These are phyloP conservation scores for Choanephora cucurbitarum DNA, from an alignment of 371 early-diverging fungal species.

Conservation along the genomic window DNA sequence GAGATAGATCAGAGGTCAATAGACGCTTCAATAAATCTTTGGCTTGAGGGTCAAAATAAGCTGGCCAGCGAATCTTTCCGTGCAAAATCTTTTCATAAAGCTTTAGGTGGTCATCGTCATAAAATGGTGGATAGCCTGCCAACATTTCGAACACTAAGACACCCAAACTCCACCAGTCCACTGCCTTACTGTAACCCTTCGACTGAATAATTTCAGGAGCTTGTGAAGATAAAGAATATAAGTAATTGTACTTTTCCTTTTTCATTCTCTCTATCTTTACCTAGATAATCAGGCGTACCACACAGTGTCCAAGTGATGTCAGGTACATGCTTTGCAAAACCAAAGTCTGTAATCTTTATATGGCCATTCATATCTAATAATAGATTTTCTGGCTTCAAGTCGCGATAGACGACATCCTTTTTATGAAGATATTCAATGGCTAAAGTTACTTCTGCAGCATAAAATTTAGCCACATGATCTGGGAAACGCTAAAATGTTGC, in stretches of 20 bases:
- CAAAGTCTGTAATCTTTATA: constrained; percentile 98
- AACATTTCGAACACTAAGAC: constrained; percentile 79
- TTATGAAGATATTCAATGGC: constrained; percentile 90
- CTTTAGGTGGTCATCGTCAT: constrained; percentile 93
- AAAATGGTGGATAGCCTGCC: constrained; percentile 89
- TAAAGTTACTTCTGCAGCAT: constrained; percentile 72
- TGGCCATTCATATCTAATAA: constrained; percentile 87
- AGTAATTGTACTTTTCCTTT: background rate
- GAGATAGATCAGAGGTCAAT: constrained; percentile 84
- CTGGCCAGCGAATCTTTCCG: constrained; percentile 85
- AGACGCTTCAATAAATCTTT: constrained; percentile 90
- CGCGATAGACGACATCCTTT: constrained; percentile 88
- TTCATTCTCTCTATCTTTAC: constrained; percentile 16
- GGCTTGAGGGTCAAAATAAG: constrained; percentile 86
- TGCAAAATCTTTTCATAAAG: constrained; percentile 95
- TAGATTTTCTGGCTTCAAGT: constrained; percentile 93
- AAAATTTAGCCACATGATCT: constrained; percentile 85
- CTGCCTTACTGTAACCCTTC: constrained; percentile 94
- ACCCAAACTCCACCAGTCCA: constrained; percentile 99
- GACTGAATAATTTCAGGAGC: constrained; percentile 98
- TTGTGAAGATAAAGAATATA: constrained; percentile 36
- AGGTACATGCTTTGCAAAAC: constrained; percentile 95
- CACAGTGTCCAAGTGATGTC: constrained; percentile 79
- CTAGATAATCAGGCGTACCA: constrained; percentile 98
- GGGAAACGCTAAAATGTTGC: constrained; percentile 67